These are phyloP conservation scores for Apiotrichum veenhuisii DNA, from an alignment of 1,284 basidiomycete species.

Conservation along the genomic window DNA sequence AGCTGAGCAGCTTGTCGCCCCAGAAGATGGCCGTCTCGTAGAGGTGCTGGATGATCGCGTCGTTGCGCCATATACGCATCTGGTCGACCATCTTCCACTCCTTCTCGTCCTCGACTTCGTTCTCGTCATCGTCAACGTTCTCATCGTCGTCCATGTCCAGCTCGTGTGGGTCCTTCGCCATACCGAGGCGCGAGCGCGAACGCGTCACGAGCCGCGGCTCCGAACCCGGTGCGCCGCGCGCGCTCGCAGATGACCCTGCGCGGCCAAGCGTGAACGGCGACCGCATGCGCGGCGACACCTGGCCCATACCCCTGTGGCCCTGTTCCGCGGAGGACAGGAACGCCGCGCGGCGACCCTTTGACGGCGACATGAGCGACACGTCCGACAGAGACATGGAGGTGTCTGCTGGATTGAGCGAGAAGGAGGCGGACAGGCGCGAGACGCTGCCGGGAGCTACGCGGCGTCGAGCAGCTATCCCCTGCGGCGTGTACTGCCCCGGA, in stretches of 20 bases:
- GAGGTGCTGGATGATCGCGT: slow-evolving; percentile 95
- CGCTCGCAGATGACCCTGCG: neutral
- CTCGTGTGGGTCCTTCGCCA: slow-evolving; percentile 4
- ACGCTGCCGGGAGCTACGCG: slow-evolving; percentile 3
- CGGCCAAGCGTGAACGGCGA: slow-evolving; percentile 2
- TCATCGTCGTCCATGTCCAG: slow-evolving; percentile 54
- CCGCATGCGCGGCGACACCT: slow-evolving; percentile 19
- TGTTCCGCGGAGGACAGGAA: slow-evolving; percentile 16
- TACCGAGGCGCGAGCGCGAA: slow-evolving; percentile 11
- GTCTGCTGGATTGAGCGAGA: slow-evolving; percentile 13
- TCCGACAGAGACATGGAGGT: slow-evolving; percentile 9
- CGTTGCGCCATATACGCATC: slow-evolving; percentile 95
- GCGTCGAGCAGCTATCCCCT: neutral
- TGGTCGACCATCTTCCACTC: slow-evolving; percentile 80
- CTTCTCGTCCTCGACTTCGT: slow-evolving; percentile 55
- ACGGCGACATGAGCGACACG: slow-evolving; percentile 6
- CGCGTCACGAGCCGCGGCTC: neutral
- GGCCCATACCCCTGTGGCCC: slow-evolving; percentile 20
- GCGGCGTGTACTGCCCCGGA: slow-evolving; percentile 12
- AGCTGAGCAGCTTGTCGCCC: slow-evolving; percentile 92
- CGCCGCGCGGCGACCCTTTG: slow-evolving; percentile 6
- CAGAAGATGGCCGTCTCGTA: slow-evolving; percentile 97
- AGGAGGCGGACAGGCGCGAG: slow-evolving; percentile 12
- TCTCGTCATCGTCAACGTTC: slow-evolving; percentile 56
- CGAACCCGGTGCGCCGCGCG: neutral